Evolutionary conservation across 2,329 filamentous ascomycete genomes (phyloP), one percentile per base, ranked within the genome.

Genomic region (Scorias spongiosa): DNA sequence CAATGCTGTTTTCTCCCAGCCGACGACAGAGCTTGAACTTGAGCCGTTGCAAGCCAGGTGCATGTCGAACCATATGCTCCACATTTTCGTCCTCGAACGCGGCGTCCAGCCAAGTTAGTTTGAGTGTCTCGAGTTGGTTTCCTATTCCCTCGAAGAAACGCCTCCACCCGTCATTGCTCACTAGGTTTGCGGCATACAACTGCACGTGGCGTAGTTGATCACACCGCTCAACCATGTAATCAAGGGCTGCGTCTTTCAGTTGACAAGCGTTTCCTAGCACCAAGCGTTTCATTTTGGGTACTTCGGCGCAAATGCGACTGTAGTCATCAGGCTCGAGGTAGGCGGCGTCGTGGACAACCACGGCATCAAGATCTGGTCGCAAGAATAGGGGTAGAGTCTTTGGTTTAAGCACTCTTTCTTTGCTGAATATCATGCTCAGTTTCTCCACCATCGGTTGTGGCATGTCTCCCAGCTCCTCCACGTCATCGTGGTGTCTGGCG

Each of bases 261-360:
- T 94, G 88, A 41, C 91, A 84, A n/a, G 81, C 85, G 55, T 88
- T 89, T 41, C 82, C 78, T 10, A 93, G 66, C 50, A 86, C 82
- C 45, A 95, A 70, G 38, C 72, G 73, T 53, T 76, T 76, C 43
- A 94, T 66, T 5, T 70, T 70, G 0, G 84, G 78, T 45, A 83
- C 79, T 2, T 78, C 72, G 42, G 86, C 81, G 49, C 95, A 87
- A 37, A 94, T 84, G 50, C 80, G 75, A 40, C 84, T 74, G 51
- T 82, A 87, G 55, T 96, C 86, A 51, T 87, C 76, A 2, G 76
- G 74, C 41, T 75, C 74, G 10, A 96, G 72, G 51, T 79, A 80
- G 51, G 72, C 76, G 46, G 73, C 74, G 54, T 81, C 77, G 47
- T 76, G 77, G 12, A 81, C 69, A 39, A 74, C 66, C 28, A 80